A percentile compares a stretch with the other conserved stretches of the same genome.
phyloP scores from a whole-genome alignment of 2,329 filamentous ascomycete species.

The Fusarium hostae region DNA sequence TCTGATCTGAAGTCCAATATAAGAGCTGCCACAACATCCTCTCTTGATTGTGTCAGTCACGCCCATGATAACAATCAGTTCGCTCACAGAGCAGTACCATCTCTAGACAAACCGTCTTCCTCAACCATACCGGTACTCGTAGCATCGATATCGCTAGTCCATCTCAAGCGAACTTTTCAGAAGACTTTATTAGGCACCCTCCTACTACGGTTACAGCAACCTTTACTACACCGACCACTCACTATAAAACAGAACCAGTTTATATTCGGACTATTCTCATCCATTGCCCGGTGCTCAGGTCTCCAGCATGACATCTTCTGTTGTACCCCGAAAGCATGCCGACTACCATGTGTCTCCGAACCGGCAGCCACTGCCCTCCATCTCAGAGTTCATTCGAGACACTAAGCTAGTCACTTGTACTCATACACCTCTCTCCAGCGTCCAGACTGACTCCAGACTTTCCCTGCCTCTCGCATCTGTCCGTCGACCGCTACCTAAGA shows the following conservation, averaged over 20 bases:
- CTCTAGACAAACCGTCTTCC: not conserved
- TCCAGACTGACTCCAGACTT: not conserved
- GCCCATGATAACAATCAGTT: not conserved
- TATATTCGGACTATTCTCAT: not conserved
- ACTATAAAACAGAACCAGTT: not conserved
- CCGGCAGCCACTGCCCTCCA: not conserved
- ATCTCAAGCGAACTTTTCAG: not conserved
- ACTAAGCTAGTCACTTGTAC: not conserved
- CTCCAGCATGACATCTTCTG: not conserved
- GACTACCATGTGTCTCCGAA: not conserved
- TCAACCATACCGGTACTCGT: not conserved
- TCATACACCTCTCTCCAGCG: not conserved
- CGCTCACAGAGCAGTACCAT: not conserved
- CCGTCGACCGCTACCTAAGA: not conserved
- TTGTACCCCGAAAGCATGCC: not conserved
- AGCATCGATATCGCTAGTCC: not conserved
- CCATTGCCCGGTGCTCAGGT: not conserved
- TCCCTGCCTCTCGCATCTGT: not conserved
- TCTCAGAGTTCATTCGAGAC: not conserved
- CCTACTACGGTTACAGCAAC: not conserved
- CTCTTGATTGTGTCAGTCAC: not conserved
- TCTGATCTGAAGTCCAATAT: not conserved
- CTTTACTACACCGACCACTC: not conserved
- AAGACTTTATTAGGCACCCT: not conserved
- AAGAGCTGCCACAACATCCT: not conserved